Conservation (phyloP, 257 asterid genomes). For the Nicotiana noctiflora region DNA sequence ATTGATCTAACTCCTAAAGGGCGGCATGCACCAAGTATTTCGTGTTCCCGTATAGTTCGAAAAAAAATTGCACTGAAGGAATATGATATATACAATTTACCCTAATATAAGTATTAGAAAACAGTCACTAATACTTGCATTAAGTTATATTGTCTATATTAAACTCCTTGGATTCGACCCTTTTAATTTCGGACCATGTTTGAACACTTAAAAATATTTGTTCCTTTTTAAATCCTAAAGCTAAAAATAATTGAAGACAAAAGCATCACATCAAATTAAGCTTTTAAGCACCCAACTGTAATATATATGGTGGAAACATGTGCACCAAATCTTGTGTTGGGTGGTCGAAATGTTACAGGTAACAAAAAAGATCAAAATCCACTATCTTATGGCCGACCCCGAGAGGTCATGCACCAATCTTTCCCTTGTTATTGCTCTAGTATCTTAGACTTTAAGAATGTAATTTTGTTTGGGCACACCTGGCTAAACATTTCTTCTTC, state of each 20-base stretch:
- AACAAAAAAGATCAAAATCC: neutral
- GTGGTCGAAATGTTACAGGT: neutral
- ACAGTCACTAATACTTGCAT: too few species aligned
- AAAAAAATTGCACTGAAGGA: fast-evolving
- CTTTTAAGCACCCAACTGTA: too few species aligned
- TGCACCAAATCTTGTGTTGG: slow-evolving; percentile 12
- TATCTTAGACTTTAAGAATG: neutral
- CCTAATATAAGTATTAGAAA: too few species aligned
- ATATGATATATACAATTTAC: fast-evolving
- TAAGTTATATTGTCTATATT: fast-evolving
- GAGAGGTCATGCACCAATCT: neutral
- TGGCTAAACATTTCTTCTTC: neutral
- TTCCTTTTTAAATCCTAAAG: neutral
- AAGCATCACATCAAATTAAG: neutral
- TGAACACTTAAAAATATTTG: too few species aligned
- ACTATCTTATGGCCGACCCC: neutral
- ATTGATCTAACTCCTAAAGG: neutral
- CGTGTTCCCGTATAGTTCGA: fast-evolving
- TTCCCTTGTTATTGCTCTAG: neutral
- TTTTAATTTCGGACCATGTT: fast-evolving
- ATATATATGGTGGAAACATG: slow-evolving; percentile 9
- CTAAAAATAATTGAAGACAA: neutral
- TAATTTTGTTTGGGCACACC: neutral
- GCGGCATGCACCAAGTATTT: too few species aligned
- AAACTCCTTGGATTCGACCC: fast-evolving